Base-by-base conservation (phyloP, 2,329 filamentous ascomycete species). In the Trichoderma lentiforme region DNA sequence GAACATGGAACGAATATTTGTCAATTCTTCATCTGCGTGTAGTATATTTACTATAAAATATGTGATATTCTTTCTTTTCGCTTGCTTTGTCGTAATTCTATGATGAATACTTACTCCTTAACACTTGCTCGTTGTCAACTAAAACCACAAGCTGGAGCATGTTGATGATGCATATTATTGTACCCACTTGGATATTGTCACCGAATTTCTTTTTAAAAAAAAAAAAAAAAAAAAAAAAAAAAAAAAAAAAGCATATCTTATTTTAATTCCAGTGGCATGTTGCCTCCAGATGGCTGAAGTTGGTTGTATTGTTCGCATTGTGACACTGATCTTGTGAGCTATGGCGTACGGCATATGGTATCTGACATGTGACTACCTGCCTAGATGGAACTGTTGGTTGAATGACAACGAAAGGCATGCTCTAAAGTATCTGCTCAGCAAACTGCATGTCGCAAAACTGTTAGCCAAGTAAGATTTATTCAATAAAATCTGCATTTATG, bases 351-450 rank as follows among this genome's bases (percentile, higher is more conserved):
- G 18, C 39, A 47, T 21, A n/a, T 47, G 18, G 51, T 15, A 39
- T 58, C 32, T 67, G 51, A 21, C 51, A 67, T 67, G 64, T 67
- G 64, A 67, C 64, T 53, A 36, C 30, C 28, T 66, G 43, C 39
- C 39, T 14, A 21, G 39, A 47, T 32, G 62, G 39, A 51, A 12
- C 11, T 43, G 8, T 63, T 36, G 8, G n/a, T 57, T 24, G 9
- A 51, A 15, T 14, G 3, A 12, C 7, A 39, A 5, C 18, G 21
- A 24, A 32, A 32, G 8, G 18, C 14, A 32, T 21, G 26, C 32
- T 24, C 12, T 7, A 14, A 21, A 21, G 8, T 6, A 21, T 2
- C 4, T 58, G 8, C 15, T 4, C 36, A 18, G 15, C 7, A 43
- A n/a, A 58, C n/a, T 11, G 9, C n/a, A 32, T 32, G 15, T 9